phyloP scores from a whole-genome alignment of 176 grass and related monocot species.

The Rhynchospora tenuis region DNA sequence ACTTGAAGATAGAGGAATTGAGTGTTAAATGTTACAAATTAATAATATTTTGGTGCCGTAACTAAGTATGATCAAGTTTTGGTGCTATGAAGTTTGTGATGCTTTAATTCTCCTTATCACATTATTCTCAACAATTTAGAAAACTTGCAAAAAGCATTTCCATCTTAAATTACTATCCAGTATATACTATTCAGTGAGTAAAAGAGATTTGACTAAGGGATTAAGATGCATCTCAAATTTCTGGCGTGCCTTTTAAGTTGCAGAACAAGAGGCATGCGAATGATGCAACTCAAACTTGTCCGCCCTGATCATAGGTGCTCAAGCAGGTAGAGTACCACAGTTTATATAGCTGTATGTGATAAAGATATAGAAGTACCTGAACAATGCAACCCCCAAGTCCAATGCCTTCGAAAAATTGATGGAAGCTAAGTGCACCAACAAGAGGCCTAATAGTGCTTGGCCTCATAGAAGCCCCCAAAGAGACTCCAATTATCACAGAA shows the following conservation, averaged over 20 bases:
- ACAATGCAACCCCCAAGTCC: conserved; percentile 91
- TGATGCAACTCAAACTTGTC: neutral
- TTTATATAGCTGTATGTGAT: neutral
- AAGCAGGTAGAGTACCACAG: neutral
- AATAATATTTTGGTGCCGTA: neutral
- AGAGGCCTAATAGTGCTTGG: conserved; percentile 76
- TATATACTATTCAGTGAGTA: neutral
- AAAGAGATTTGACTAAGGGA: neutral
- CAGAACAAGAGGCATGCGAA: neutral
- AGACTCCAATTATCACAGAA: conserved; percentile 92
- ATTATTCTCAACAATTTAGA: neutral
- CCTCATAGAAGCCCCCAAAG: conserved; percentile 69
- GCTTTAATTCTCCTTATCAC: conserved; percentile 11
- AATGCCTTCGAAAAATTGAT: conserved; percentile 98
- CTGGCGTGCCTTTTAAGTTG: neutral
- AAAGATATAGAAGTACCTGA: conserved; percentile 43
- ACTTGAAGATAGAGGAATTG: conserved; percentile 3
- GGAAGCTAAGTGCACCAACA: conserved; percentile 91
- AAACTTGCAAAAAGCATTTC: neutral
- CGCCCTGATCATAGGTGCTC: neutral
- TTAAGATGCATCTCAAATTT: neutral
- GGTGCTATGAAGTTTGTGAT: conserved; percentile 19
- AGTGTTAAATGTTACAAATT: neutral
- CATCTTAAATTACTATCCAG: neutral
- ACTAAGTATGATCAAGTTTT: neutral